Conservation (phyloP, 768 basidiomycete genomes). For the Pleurotus ostreatus region DNA sequence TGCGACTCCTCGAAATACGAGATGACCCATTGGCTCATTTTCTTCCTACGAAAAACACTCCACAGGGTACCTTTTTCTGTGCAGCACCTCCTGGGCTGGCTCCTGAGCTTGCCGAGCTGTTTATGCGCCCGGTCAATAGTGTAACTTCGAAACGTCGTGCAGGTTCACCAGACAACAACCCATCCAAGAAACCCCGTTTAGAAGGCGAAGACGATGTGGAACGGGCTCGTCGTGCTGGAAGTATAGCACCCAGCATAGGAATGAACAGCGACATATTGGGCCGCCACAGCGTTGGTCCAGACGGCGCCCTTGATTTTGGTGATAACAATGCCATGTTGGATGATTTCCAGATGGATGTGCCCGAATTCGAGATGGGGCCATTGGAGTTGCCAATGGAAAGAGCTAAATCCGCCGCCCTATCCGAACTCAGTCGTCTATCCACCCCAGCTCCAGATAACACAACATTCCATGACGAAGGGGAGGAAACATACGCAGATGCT, state of each 20-base stretch:
- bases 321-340: conserved; percentile 54
- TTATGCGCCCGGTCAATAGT: conserved; percentile 68
- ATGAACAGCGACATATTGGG: conserved; percentile 54
- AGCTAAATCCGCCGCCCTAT: conserved; percentile 47
- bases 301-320: conserved; percentile 57
- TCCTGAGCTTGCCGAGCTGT: conserved; percentile 79
- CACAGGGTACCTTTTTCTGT: conserved; percentile 72
- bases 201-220: conserved; percentile 51
- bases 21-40: conserved; percentile 84
- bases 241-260: conserved; percentile 57
- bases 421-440: conserved; percentile 59
- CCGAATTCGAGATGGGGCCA: conserved; percentile 36
- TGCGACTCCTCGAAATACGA: conserved; percentile 83
- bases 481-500: conserved; percentile 65
- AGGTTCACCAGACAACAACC: conserved; percentile 50
- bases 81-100: conserved; percentile 83
- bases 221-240: conserved; percentile 62
- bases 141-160: conserved; percentile 57
- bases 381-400: conserved; percentile 31
- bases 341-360: conserved; percentile 71
- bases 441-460: conserved; percentile 59
- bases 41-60: conserved; percentile 74
- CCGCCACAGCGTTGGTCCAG: conserved; percentile 50
- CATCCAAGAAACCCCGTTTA: conserved; percentile 58
- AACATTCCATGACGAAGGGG: conserved; percentile 45